phyloP scores from a whole-genome alignment of 78 protist genomes.

The Dictyostelium discoideum region DNA sequence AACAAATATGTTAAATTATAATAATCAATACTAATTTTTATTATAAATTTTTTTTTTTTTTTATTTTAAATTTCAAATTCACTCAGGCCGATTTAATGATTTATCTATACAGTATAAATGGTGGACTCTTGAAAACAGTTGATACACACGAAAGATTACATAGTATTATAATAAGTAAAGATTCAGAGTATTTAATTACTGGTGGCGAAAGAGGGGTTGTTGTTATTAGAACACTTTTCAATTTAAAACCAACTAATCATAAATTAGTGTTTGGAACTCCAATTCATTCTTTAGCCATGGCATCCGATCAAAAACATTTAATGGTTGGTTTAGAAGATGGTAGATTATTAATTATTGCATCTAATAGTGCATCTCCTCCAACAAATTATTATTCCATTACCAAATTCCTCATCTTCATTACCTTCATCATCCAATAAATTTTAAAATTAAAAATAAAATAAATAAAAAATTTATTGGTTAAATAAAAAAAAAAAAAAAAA shows the following conservation, averaged over 20 bases:
- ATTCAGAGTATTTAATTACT: conserved; percentile 69
- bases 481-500: not conserved
- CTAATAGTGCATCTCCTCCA: not conserved
- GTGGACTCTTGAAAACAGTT: conserved; percentile 36
- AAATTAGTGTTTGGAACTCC: conserved; percentile 43
- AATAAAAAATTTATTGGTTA: not conserved
- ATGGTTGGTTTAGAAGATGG: conserved; percentile 81
- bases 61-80: not conserved
- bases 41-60: not conserved
- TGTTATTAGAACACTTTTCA: conserved; percentile 51
- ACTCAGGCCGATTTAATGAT: conserved; percentile 55
- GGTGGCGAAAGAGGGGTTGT: conserved; percentile 79
- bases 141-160: conserved; percentile 74
- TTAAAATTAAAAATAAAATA: not conserved
- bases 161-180: conserved; percentile 50
- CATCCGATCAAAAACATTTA: conserved; percentile 71
- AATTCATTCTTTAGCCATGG: conserved; percentile 46
- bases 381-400: not conserved
- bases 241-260: conserved; percentile 35
- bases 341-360: conserved; percentile 40
- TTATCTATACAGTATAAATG: conserved; percentile 83
- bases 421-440: not conserved
- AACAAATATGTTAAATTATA: not conserved
- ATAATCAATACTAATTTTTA: conserved; percentile 19
- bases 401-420: not conserved